phyloP scores from a whole-genome alignment of 2,329 filamentous ascomycete genomes.

The Alternaria arbusti region DNA sequence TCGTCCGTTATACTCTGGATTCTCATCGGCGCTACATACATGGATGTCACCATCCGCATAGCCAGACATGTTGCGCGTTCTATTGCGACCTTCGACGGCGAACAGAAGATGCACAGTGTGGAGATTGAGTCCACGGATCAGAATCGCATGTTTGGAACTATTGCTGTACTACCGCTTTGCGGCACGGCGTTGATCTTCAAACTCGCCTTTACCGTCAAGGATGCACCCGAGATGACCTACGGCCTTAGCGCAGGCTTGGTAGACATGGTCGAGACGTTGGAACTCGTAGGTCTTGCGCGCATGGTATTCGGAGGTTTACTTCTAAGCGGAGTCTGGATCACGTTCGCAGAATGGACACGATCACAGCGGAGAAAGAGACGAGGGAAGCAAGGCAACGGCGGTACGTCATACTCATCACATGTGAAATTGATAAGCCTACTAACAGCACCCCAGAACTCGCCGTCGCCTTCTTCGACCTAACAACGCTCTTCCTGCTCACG shows the following conservation, averaged over 20 bases:
- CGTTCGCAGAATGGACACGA: conserved; percentile 36
- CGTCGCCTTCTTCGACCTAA: conserved; percentile 65
- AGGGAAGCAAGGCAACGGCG: conserved; percentile 27
- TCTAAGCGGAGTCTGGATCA: conserved; percentile 37
- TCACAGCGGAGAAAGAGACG: conserved; percentile 21
- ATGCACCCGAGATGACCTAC: conserved; percentile 77
- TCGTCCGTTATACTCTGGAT: conserved; percentile 70
- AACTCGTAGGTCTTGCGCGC: conserved; percentile 36
- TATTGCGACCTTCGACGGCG: conserved; percentile 29
- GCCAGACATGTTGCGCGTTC: conserved; percentile 41
- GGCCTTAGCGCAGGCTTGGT: conserved; percentile 53
- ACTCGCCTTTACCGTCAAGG: conserved; percentile 82
- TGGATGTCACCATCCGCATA: conserved; percentile 61
- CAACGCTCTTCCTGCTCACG: conserved; percentile 81
- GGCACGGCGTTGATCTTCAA: conserved; percentile 80
- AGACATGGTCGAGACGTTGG: conserved; percentile 52
- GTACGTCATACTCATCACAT: conserved; percentile 19
- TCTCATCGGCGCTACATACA: conserved; percentile 73
- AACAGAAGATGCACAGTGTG: conserved; percentile 13
- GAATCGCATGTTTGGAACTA: conserved; percentile 38
- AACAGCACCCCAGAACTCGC: conserved; percentile 50
- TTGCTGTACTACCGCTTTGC: conserved; percentile 51
- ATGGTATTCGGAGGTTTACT: conserved; percentile 49
- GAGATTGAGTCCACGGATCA: conserved; percentile 33
- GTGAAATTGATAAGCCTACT: neutral